Base-by-base conservation (phyloP, 2,329 filamentous ascomycete species). In the Metarhizium anisopliae region DNA sequence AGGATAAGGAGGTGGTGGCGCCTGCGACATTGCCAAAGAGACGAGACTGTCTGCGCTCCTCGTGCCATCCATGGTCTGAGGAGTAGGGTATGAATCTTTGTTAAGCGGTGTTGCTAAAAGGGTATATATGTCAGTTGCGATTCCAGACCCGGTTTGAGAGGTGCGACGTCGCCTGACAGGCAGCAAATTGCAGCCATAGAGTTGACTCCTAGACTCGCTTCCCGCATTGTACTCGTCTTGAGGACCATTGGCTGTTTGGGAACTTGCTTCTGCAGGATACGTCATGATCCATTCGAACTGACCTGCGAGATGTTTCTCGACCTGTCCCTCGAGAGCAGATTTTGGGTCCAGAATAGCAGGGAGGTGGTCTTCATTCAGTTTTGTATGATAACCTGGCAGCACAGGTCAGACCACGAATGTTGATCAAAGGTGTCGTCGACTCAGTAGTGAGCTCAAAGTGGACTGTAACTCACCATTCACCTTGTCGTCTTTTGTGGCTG, bases 141-240 rank as follows among this genome's bases (percentile, higher is more conserved):
- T 56, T 40, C 47, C 51, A 52, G 45, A 11, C 35, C 49, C 36
- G 10, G 25, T 10, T n/a, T 45, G 53, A n/a, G 50, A 42, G n/a
- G 14, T 25, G 16, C 16, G 11, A 32, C 32, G 53, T 38, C 45
- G 50, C 50, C 53, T 47, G 16, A 32, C 50, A 42, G 56, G 50
- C 57, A 83, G 62, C 55, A 83, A 66, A 61, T 80, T 83, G 69
- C 79, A 82, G 56, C 79, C 80, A 60, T 79, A 76, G 18, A 76
- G 64, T 60, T 68, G 70, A 53, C 61, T 66, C 14, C 47, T 50
- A 11, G 42, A 50, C n/a, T 50, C 16, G 20, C 40, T 10, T 14
- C n/a, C 13, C 6, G 14, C 1, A 18, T 20, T 52, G 43, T 55
- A 53, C 52, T 57, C 57, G 51, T 62, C 47, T 40, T 55, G 52